Conservation (phyloP, 192 early-diverging fungal genomes). For the Backusella sp. region DNA sequence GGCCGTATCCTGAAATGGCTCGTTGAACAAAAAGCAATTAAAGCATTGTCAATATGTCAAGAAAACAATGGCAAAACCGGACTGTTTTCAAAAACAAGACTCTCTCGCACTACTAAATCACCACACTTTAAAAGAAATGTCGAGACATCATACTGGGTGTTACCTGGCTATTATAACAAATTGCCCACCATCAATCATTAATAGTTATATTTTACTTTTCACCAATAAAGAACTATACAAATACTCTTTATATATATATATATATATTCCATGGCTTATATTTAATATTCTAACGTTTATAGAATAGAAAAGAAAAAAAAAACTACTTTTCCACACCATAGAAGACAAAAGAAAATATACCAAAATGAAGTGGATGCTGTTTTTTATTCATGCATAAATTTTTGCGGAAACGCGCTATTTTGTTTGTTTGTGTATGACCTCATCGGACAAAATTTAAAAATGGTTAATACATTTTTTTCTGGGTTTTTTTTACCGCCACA, state of each 20-base stretch:
- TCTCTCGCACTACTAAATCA: background rate
- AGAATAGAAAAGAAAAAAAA: background rate
- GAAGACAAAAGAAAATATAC: too few relatives aligned
- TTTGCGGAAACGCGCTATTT: background rate
- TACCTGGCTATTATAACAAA: background rate
- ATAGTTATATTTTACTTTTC: too few relatives aligned
- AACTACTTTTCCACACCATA: too few relatives aligned
- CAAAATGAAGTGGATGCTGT: too few relatives aligned
- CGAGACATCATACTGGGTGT: background rate
- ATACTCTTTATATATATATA: too few relatives aligned
- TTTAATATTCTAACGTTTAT: background rate
- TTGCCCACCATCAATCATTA: background rate
- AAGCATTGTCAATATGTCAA: background rate
- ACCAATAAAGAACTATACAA: too few relatives aligned
- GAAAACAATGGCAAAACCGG: background rate
- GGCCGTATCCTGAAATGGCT: background rate
- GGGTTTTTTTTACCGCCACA: background rate
- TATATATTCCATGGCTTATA: too few relatives aligned
- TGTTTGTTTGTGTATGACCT: background rate
- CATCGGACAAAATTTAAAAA: constrained; percentile 2
- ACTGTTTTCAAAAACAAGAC: background rate
- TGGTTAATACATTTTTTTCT: background rate
- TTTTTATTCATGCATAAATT: background rate
- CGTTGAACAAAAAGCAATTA: background rate
- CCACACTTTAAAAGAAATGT: background rate